These are phyloP conservation scores for Marchantia polymorpha DNA, from an alignment of 225 moss, liverwort and hornwort species.

Conservation along the genomic window DNA sequence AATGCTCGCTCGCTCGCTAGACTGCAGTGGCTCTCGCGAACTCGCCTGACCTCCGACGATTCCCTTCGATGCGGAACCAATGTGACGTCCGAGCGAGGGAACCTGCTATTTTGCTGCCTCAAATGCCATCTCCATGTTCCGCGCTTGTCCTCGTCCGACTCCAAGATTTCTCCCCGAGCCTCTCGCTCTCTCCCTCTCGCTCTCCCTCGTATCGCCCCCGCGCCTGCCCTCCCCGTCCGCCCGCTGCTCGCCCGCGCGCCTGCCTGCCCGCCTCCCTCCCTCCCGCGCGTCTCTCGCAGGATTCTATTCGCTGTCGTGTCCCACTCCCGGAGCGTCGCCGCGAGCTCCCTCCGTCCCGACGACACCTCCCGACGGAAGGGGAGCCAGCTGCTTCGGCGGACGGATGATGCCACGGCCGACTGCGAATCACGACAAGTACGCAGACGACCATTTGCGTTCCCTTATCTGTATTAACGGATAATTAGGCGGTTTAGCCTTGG, in stretches of 20 bases:
- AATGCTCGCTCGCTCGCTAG: background rate
- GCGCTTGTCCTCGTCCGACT: background rate
- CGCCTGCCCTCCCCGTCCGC: no score
- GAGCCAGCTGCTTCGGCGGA: background rate
- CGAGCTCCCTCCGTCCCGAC: background rate
- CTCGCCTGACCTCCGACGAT: background rate
- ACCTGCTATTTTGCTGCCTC: background rate
- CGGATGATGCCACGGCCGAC: background rate
- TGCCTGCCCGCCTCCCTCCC: background rate
- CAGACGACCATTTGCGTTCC: background rate
- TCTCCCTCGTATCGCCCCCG: no score
- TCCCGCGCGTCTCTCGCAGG: background rate
- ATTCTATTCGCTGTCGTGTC: background rate
- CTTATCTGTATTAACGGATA: background rate
- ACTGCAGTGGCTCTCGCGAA: no score
- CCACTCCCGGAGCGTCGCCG: background rate
- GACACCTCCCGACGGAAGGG: background rate
- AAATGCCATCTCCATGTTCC: background rate
- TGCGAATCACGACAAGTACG: background rate
- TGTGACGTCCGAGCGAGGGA: background rate
- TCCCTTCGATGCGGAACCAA: conserved; percentile 7
- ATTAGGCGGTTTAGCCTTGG: background rate
- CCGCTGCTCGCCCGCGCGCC: background rate
- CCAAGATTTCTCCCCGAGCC: background rate
- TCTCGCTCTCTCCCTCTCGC: background rate